Percentiles rank a stretch among this genome's conserved stretches.
Evolutionary conservation across 352 stramenopile genomes (phyloP).

Genomic region (Phytophthora pistaciae): DNA sequence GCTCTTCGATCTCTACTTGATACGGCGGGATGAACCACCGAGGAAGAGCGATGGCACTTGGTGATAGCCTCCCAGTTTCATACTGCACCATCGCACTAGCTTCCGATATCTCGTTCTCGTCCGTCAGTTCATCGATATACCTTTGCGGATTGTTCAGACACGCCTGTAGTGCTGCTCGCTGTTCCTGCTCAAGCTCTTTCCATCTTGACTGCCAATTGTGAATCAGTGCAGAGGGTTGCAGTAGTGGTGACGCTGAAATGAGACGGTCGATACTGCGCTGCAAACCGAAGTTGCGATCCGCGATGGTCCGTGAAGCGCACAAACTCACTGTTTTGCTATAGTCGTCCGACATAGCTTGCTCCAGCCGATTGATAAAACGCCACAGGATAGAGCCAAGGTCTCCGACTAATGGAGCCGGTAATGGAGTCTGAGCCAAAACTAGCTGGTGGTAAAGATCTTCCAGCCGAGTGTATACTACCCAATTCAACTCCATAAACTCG

Average conservation of each 20-base stretch:
- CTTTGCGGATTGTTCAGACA: too few species aligned
- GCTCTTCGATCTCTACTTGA: neutral
- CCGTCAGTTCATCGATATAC: too few species aligned
- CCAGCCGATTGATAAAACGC: neutral
- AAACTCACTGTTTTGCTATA: neutral
- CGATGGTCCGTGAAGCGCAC: neutral
- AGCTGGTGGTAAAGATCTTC: neutral
- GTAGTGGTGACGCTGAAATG: neutral
- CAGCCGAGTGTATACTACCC: neutral
- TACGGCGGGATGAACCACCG: constrained; percentile 1
- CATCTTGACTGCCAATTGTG: neutral
- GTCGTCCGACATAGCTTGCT: neutral
- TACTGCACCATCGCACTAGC: too few species aligned
- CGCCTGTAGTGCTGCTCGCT: too few species aligned
- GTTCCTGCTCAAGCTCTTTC: neutral
- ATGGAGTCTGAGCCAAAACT: neutral
- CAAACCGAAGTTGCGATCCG: neutral
- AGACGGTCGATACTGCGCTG: neutral
- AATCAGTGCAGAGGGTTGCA: neutral
- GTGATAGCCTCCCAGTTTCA: too few species aligned
- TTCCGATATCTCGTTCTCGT: too few species aligned
- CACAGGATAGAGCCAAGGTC: neutral
- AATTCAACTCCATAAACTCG: neutral
- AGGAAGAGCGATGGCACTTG: too few species aligned
- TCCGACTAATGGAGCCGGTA: neutral